These are phyloP conservation scores for Cercospora sesami DNA, from an alignment of 2,329 filamentous ascomycete genomes.

Conservation along the genomic window DNA sequence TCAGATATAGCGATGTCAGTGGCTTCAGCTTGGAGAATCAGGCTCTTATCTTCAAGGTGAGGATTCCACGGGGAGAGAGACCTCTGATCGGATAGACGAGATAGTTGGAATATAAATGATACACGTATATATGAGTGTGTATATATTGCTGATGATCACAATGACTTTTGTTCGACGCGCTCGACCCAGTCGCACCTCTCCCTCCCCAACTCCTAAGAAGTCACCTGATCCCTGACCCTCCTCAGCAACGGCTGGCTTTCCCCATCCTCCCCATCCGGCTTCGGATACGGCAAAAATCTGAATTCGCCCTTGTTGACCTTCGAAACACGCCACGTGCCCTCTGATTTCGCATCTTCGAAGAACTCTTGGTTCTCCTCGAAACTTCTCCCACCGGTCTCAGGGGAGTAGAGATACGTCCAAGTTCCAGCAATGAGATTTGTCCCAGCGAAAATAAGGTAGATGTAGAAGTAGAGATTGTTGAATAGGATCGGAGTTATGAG, in stretches of 20 bases:
- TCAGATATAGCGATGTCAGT: slow-evolving; percentile 57
- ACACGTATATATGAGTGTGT: not conserved
- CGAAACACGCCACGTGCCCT: slow-evolving; percentile 55
- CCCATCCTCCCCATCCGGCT: slow-evolving; percentile 43
- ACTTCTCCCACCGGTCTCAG: slow-evolving; percentile 58
- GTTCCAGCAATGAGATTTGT: slow-evolving; percentile 57
- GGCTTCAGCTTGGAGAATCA: slow-evolving; percentile 63
- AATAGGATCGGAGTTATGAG: slow-evolving; percentile 60
- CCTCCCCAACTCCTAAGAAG: not conserved
- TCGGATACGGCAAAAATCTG: slow-evolving; percentile 46
- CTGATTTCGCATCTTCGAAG: slow-evolving; percentile 55
- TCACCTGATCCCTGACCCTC: slow-evolving; percentile 46
- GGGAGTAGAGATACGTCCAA: slow-evolving; percentile 55
- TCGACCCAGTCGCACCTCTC: not conserved
- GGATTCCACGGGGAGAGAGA: slow-evolving; percentile 43
- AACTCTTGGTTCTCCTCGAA: slow-evolving; percentile 64
- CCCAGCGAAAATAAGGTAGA: slow-evolving; percentile 58
- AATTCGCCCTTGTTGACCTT: slow-evolving; percentile 57
- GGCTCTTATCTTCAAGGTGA: slow-evolving; percentile 62
- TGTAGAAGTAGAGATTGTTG: slow-evolving; percentile 60
- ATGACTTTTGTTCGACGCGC: not conserved
- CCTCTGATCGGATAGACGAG: slow-evolving; percentile 25
- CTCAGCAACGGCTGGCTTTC: slow-evolving; percentile 50
- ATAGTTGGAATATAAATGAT: not conserved
- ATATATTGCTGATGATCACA: not conserved